Evolutionary conservation across 73 alveolate species (phyloP).

Genomic region (Blepharisma stoltei): DNA sequence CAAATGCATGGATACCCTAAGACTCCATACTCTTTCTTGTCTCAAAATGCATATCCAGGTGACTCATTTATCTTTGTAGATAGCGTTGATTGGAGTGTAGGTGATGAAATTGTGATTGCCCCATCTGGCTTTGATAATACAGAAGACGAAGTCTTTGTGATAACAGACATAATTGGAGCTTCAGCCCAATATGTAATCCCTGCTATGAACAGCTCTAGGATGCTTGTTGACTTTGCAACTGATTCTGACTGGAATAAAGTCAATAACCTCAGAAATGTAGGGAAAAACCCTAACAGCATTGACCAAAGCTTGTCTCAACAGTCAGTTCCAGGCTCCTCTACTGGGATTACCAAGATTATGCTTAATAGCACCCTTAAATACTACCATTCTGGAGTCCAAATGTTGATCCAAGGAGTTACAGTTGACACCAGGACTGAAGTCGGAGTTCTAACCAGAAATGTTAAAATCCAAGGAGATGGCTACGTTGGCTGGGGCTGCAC

Average conservation of each 20-base stretch:
- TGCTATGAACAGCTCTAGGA: neutral
- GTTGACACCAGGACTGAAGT: slow-evolving; percentile 71
- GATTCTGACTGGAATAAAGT: neutral
- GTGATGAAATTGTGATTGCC: slow-evolving; percentile 58
- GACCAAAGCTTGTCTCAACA: neutral
- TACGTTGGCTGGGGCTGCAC: neutral
- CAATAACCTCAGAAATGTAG: neutral
- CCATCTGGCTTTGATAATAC: slow-evolving; percentile 44
- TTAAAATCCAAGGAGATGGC: slow-evolving; percentile 2
- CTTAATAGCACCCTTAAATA: neutral
- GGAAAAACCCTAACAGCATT: neutral
- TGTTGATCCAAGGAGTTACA: neutral
- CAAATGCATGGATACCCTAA: slow-evolving; percentile 12
- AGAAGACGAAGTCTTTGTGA: slow-evolving; percentile 47
- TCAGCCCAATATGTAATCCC: neutral
- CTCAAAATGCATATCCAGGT: slow-evolving; percentile 20
- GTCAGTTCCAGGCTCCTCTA: neutral
- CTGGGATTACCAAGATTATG: neutral
- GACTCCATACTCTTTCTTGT: neutral
- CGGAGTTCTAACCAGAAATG: slow-evolving; percentile 52
- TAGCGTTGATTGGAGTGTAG: slow-evolving; percentile 60
- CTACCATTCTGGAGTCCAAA: slow-evolving; percentile 19
- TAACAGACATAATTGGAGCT: slow-evolving; percentile 31
- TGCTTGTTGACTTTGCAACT: slow-evolving; percentile 3
- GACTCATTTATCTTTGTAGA: slow-evolving; percentile 21